Percentiles rank a stretch among this genome's conserved stretches.
Conservation (phyloP, 164 flowering plant species). For the grape (Vitis vinifera) region ASM3070453v1 NC_081815.1:419001-419500, state of each 20-base stretch:
- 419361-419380: conserved; percentile 52
- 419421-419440: conserved; percentile 48
- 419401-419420: conserved; percentile 74
- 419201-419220: conserved; percentile 89
- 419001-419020: background rate
- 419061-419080: too few relatives aligned
- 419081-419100: too few relatives aligned
- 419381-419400: conserved; percentile 43
- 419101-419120: too few relatives aligned
- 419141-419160: background rate
- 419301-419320: conserved; percentile 68
- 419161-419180: conserved; percentile 81
- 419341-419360: conserved; percentile 80
- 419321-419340: conserved; percentile 91
- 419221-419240: conserved; percentile 64
- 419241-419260: conserved; percentile 86
- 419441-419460: conserved; percentile 38
- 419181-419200: conserved; percentile 67
- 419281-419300: conserved; percentile 85
- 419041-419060: too few relatives aligned
- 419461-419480: conserved; percentile 49
- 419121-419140: background rate
- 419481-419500: conserved; percentile 62
- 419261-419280: conserved; percentile 92
- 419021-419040: background rate